Conservation (phyloP, 2,329 filamentous ascomycete genomes). For the Colletotrichum incanum region DNA sequence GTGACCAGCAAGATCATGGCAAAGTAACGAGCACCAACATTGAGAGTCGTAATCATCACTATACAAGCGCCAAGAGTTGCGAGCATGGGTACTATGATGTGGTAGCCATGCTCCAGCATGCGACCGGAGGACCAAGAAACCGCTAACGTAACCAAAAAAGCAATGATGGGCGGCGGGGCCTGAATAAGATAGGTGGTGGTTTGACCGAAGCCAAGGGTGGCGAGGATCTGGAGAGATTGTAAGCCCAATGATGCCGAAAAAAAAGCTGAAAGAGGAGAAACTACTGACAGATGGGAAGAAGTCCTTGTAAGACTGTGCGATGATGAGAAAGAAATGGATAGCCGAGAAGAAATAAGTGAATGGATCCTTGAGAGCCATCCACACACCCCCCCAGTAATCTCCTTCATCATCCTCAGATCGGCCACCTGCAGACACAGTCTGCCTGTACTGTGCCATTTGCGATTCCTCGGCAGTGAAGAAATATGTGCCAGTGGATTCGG, state of each 20-base stretch:
- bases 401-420: constrained; percentile 55
- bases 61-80: constrained; percentile 56
- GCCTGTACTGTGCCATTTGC: constrained; percentile 56
- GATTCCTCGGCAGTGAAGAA: constrained; percentile 57
- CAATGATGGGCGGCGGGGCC: constrained; percentile 59
- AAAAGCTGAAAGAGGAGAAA: neutral
- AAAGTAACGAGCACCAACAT: constrained; percentile 59
- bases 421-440: constrained; percentile 55
- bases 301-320: constrained; percentile 58
- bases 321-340: constrained; percentile 61
- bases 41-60: constrained; percentile 59
- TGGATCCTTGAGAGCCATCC: constrained; percentile 52
- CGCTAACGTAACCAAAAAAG: constrained; percentile 55
- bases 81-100: constrained; percentile 57
- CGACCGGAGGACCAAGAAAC: constrained; percentile 58
- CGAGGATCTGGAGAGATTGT: constrained; percentile 46
- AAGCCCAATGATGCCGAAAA: neutral
- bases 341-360: constrained; percentile 56
- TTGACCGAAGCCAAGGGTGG: constrained; percentile 49
- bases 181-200: constrained; percentile 58
- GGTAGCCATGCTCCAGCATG: constrained; percentile 56
- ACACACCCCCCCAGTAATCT: constrained; percentile 57
- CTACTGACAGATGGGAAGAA: constrained; percentile 58
- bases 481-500: constrained; percentile 51
- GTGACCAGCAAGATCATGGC: constrained; percentile 57